phyloP scores from a whole-genome alignment of 1,139 yeast genomes.

The Candida labiduridarum region DNA sequence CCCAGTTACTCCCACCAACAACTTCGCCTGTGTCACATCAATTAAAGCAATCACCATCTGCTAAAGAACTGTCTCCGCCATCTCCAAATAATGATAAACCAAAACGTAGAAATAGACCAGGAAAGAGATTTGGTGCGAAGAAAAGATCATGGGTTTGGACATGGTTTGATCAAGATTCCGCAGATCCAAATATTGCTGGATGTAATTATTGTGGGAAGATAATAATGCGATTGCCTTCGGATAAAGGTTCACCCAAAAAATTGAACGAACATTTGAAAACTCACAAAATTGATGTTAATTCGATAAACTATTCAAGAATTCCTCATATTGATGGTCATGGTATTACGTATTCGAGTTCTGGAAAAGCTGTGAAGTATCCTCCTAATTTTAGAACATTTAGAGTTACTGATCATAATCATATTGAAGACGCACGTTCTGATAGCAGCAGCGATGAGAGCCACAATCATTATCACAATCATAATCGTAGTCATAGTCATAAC shows the following conservation, averaged over 20 bases:
- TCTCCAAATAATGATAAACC: constrained; percentile 14
- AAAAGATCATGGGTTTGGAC: constrained; percentile 66
- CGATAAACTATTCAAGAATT: constrained; percentile 37
- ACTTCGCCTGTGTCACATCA: background rate
- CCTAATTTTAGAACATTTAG: constrained; percentile 7
- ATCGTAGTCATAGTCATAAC: background rate
- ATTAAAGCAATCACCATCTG: constrained; percentile 8
- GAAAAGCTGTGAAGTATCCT: constrained; percentile 26
- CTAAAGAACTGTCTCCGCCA: background rate
- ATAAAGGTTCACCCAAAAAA: constrained; percentile 63
- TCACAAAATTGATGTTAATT: constrained; percentile 47
- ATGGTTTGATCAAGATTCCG: constrained; percentile 57
- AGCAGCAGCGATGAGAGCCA: background rate
- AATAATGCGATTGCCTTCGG: constrained; percentile 50
- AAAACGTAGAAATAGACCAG: constrained; percentile 46
- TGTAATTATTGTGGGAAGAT: constrained; percentile 57
- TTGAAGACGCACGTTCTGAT: background rate
- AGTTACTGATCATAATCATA: background rate
- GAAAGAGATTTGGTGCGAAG: constrained; percentile 58
- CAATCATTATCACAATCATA: background rate
- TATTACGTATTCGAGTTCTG: constrained; percentile 32
- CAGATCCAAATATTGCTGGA: constrained; percentile 52
- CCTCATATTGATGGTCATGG: constrained; percentile 44
- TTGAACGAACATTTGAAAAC: constrained; percentile 58
- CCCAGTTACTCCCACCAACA: background rate